Evolutionary conservation across 768 basidiomycete species (phyloP).

Genomic region (Termitomyces sp.): DNA sequence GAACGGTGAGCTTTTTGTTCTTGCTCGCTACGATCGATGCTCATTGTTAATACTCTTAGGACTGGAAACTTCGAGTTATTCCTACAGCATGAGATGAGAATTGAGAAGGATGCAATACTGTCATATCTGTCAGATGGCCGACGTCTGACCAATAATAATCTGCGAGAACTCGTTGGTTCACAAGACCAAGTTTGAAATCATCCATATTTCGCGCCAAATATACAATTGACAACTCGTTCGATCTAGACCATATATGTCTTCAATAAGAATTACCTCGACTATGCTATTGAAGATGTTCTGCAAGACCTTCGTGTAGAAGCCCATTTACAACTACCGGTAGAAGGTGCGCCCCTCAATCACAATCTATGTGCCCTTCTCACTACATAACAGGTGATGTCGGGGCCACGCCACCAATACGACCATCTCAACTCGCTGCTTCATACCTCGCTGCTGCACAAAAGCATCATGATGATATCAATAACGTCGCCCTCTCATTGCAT

Average conservation of each 20-base stretch:
- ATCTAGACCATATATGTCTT: slow-evolving; percentile 75
- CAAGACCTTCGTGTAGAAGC: slow-evolving; percentile 59
- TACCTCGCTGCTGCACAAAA: slow-evolving; percentile 61
- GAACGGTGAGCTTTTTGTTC: slow-evolving; percentile 50
- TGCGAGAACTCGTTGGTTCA: slow-evolving; percentile 71
- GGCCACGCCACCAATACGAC: slow-evolving; percentile 70
- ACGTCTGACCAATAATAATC: slow-evolving; percentile 64
- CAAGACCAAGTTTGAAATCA: slow-evolving; percentile 60
- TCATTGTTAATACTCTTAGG: slow-evolving; percentile 36
- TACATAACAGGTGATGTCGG: slow-evolving; percentile 47
- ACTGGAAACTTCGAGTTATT: slow-evolving; percentile 68
- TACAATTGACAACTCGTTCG: slow-evolving; percentile 1
- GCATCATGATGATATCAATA: slow-evolving; percentile 61
- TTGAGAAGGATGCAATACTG: slow-evolving; percentile 65
- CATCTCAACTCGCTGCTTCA: slow-evolving; percentile 61
- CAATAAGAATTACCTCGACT: slow-evolving; percentile 77
- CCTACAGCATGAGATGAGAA: slow-evolving; percentile 66
- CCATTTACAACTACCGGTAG: slow-evolving; percentile 64
- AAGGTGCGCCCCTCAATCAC: slow-evolving; percentile 43
- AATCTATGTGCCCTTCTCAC: not conserved
- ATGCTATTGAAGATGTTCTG: slow-evolving; percentile 63
- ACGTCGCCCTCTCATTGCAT: slow-evolving; percentile 48
- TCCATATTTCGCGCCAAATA: not conserved
- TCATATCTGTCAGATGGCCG: slow-evolving; percentile 81
- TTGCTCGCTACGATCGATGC: no score